These are phyloP conservation scores for Kodamaea derodonti DNA, from an alignment of 1,139 yeast species.

Conservation along the genomic window DNA sequence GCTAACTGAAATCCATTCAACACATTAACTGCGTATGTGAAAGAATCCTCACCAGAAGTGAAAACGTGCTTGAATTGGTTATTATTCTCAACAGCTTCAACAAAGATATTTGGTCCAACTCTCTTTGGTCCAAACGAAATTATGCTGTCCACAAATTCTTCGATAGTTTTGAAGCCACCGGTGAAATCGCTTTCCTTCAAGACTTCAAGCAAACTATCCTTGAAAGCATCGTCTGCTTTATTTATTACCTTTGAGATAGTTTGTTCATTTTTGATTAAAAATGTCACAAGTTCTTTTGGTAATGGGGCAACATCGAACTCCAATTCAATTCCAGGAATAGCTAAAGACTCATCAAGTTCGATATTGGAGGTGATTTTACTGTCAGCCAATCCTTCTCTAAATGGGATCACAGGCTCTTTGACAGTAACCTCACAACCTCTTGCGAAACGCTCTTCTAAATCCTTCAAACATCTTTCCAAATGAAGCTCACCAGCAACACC, in stretches of 20 bases:
- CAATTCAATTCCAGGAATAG: conserved; percentile 47
- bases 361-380: conserved; percentile 10
- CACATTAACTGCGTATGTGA: conserved; percentile 62
- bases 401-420: conserved; percentile 94
- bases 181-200: conserved; percentile 19
- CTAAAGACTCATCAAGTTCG: conserved; percentile 18
- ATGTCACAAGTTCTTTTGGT: conserved; percentile 46
- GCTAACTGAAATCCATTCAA: conserved; percentile 86
- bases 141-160: conserved; percentile 41
- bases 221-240: conserved; percentile 17
- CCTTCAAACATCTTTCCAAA: conserved; percentile 85
- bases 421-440: conserved; percentile 75
- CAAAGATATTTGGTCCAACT: conserved; percentile 70
- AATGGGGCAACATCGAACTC: conserved; percentile 56
- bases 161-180: conserved; percentile 16
- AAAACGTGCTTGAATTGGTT: conserved; percentile 32
- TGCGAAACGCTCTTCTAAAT: conserved; percentile 86
- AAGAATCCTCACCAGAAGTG: conserved; percentile 16
- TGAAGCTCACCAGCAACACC: conserved; percentile 97
- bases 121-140: conserved; percentile 76
- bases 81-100: conserved; percentile 44
- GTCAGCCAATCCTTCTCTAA: conserved; percentile 75
- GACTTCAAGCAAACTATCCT: conserved; percentile 26
- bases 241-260: conserved; percentile 23
- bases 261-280: conserved; percentile 46